These are phyloP conservation scores for Phytophthora multivora DNA, from an alignment of 352 stramenopile species.

Conservation along the genomic window DNA sequence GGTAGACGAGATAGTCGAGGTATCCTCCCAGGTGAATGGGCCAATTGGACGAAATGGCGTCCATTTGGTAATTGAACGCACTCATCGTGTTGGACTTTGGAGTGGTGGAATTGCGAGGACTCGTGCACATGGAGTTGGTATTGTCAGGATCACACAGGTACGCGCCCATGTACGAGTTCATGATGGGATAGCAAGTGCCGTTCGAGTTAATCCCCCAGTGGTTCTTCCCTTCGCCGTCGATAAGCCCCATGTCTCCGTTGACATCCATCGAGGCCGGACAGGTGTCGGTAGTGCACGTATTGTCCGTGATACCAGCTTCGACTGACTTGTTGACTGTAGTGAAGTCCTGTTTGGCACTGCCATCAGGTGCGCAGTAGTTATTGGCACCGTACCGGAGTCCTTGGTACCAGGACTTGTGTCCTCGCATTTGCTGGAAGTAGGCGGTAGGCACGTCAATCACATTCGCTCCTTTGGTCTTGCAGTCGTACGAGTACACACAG, in stretches of 20 bases:
- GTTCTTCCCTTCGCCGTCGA: slow-evolving; percentile 34
- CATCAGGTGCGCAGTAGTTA: slow-evolving; percentile 38
- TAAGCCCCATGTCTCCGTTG: slow-evolving; percentile 42
- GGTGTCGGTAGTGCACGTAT: slow-evolving; percentile 38
- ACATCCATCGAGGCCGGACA: slow-evolving; percentile 53
- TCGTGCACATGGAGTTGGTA: slow-evolving; percentile 38
- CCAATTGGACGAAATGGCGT: slow-evolving; percentile 81
- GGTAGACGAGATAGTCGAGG: slow-evolving; percentile 62
- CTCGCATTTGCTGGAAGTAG: slow-evolving; percentile 40
- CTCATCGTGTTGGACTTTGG: slow-evolving; percentile 63
- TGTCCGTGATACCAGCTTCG: slow-evolving; percentile 38
- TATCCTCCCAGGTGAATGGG: slow-evolving; percentile 64
- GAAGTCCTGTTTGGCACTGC: slow-evolving; percentile 34
- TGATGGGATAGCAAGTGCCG: slow-evolving; percentile 61
- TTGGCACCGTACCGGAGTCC: slow-evolving; percentile 57
- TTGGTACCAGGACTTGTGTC: slow-evolving; percentile 67
- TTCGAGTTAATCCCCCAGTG: slow-evolving; percentile 74
- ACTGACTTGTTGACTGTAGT: slow-evolving; percentile 33
- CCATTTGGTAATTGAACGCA: slow-evolving; percentile 79
- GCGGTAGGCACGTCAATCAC: slow-evolving; percentile 47
- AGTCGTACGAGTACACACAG: slow-evolving; percentile 59
- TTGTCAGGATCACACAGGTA: slow-evolving; percentile 68
- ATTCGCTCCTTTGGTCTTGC: slow-evolving; percentile 58
- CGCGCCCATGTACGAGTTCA: slow-evolving; percentile 73
- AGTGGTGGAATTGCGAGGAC: slow-evolving; percentile 38